Conservation (phyloP, 2,329 filamentous ascomycete genomes). For the Claviceps capensis region DNA sequence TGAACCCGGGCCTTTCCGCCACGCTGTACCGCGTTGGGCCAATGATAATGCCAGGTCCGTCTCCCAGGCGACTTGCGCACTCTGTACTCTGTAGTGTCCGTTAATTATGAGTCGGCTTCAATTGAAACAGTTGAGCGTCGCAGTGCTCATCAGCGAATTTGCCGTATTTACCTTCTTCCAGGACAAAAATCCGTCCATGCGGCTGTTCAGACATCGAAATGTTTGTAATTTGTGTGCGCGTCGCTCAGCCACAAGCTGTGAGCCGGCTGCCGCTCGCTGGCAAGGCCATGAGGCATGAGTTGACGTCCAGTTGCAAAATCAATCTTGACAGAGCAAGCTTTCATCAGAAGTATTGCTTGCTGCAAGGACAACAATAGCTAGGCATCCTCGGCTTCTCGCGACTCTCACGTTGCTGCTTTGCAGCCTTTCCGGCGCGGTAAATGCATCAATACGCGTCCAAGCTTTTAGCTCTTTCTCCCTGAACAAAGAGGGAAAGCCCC, state of each 20-base stretch:
- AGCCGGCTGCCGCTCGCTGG: not conserved
- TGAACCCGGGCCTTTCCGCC: too few species aligned
- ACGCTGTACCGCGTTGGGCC: too few species aligned
- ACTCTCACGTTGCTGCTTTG: not conserved
- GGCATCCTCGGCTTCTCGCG: not conserved
- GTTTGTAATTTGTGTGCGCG: not conserved
- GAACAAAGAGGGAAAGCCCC: not conserved
- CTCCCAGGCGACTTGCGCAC: too few species aligned
- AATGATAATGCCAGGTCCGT: too few species aligned
- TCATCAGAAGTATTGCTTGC: not conserved
- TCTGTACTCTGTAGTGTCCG: too few species aligned
- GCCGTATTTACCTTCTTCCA: not conserved
- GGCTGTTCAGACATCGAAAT: not conserved
- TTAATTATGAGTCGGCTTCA: too few species aligned
- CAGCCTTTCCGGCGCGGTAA: slow-evolving; percentile 4
- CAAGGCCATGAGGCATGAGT: not conserved
- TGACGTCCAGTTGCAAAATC: not conserved
- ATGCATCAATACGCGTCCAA: slow-evolving; percentile 3
- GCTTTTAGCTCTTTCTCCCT: not conserved
- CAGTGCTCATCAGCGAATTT: too few species aligned
- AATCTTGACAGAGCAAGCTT: not conserved
- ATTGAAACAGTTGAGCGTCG: too few species aligned
- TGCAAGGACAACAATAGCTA: not conserved
- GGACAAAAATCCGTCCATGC: not conserved
- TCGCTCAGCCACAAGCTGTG: slow-evolving; percentile 1